A percentile compares a stretch with the other conserved stretches of the same genome.
Conservation (phyloP, 257 asterid species). For the Primulina eburnea region DNA sequence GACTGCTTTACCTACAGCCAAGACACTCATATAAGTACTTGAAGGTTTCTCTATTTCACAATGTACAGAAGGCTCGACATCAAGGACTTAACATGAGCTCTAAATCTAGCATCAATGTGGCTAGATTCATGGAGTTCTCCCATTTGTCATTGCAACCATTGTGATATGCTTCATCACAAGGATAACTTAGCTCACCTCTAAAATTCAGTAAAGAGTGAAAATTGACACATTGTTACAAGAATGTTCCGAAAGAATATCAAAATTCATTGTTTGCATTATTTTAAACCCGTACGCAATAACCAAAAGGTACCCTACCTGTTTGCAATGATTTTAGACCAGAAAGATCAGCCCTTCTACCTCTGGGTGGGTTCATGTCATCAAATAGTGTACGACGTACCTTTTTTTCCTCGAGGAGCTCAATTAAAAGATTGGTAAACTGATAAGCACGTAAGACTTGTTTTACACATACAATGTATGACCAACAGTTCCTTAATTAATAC, state of each 20-base stretch:
- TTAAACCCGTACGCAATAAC: not conserved
- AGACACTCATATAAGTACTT: conserved; percentile 13
- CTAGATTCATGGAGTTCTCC: not conserved
- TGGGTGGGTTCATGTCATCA: not conserved
- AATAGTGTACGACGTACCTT: not conserved
- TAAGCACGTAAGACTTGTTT: not conserved
- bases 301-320: not conserved
- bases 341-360: not conserved
- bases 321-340: not conserved
- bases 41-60: conserved; percentile 18
- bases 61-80: not conserved
- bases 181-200: not conserved
- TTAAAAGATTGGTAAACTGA: not conserved
- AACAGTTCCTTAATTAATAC: not conserved
- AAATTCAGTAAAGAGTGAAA: not conserved
- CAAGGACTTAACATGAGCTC: conserved; percentile 11
- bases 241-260: no score
- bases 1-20: conserved; percentile 82
- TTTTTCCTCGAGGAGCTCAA: not conserved
- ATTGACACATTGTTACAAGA: not conserved
- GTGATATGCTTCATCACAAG: not conserved
- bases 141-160: not conserved
- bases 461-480: not conserved
- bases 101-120: not conserved
- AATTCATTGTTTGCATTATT: not conserved